phyloP scores from a whole-genome alignment of 306 rosid genomes.

The Lathyrus oleraceus region DNA sequence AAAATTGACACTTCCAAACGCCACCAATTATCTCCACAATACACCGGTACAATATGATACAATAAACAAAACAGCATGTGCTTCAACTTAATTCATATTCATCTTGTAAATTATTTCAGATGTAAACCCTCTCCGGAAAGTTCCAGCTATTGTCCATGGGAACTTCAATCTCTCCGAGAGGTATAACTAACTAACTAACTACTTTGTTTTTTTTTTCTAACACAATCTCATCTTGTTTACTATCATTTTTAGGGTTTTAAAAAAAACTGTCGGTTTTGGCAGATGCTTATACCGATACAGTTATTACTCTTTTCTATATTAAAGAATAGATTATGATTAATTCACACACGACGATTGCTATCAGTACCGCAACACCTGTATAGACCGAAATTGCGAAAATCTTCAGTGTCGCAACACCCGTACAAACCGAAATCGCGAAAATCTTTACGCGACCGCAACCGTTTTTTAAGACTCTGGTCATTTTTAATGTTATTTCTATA shows the following conservation, averaged over 20 bases:
- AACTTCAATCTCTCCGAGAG: constrained; percentile 74
- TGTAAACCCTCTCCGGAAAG: constrained; percentile 69
- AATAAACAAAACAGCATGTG: no score
- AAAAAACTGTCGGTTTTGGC: no score
- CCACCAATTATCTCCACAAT: constrained; percentile 58
- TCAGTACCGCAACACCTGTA: no score
- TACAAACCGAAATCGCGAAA: no score
- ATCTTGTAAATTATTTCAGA: constrained; percentile 42
- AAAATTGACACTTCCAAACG: constrained; percentile 60
- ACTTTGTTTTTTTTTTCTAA: neutral
- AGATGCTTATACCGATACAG: no score
- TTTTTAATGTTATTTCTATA: no score
- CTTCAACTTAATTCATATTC: neutral
- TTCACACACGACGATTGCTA: no score
- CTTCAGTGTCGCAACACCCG: no score
- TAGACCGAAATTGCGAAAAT: no score
- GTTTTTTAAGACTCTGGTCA: neutral
- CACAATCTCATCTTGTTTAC: neutral
- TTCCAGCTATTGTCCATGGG: constrained; percentile 82
- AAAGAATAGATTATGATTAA: no score
- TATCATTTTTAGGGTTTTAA: neutral
- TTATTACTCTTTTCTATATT: no score
- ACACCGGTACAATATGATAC: constrained; percentile 48
- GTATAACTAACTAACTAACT: constrained; percentile 33
- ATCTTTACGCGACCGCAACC: no score